Percentiles rank a stretch among this genome's conserved stretches.
phyloP scores from a whole-genome alignment of 2,329 filamentous ascomycete species.

The Beauveria medogensis region DNA sequence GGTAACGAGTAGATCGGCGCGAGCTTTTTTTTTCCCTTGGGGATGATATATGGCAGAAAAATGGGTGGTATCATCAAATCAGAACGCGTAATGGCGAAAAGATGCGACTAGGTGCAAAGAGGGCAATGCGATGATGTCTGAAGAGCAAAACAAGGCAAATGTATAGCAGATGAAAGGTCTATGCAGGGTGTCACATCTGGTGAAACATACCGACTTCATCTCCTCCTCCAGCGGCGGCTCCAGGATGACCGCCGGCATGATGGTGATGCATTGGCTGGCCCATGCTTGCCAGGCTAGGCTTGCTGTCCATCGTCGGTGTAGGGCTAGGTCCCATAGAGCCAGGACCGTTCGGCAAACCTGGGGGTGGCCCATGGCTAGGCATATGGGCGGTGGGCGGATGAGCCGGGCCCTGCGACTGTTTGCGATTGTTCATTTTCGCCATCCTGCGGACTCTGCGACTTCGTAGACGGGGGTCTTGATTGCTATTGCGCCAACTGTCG shows the following conservation, averaged over 20 bases:
- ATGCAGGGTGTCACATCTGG: constrained; percentile 63
- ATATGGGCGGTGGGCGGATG: constrained; percentile 54
- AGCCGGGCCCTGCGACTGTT: constrained; percentile 56
- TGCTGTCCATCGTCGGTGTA: constrained; percentile 46
- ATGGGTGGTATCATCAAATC: constrained; percentile 13
- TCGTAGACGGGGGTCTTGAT: constrained; percentile 84
- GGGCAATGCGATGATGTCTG: constrained; percentile 11
- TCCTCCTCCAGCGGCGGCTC: constrained; percentile 51
- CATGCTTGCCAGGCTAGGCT: constrained; percentile 60
- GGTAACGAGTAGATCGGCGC: constrained; percentile 1
- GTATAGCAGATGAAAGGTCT: constrained; percentile 29
- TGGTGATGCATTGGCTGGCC: constrained; percentile 65
- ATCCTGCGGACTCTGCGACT: constrained; percentile 88
- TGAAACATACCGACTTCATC: constrained; percentile 98
- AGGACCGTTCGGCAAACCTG: constrained; percentile 54
- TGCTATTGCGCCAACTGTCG: constrained; percentile 98
- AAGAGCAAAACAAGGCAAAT: constrained; percentile 18
- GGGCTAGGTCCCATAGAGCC: constrained; percentile 53
- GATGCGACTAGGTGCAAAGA: constrained; percentile 4
- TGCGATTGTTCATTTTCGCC: constrained; percentile 86
- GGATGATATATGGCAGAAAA: constrained; percentile 17
- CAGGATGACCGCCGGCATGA: constrained; percentile 21
- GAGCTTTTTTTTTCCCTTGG: constrained; percentile 10
- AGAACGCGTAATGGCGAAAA: constrained; percentile 10
- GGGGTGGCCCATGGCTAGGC: constrained; percentile 56